Evolutionary conservation across 2,329 filamentous ascomycete species (phyloP).

Genomic region (Rhynchosporium agropyri): DNA sequence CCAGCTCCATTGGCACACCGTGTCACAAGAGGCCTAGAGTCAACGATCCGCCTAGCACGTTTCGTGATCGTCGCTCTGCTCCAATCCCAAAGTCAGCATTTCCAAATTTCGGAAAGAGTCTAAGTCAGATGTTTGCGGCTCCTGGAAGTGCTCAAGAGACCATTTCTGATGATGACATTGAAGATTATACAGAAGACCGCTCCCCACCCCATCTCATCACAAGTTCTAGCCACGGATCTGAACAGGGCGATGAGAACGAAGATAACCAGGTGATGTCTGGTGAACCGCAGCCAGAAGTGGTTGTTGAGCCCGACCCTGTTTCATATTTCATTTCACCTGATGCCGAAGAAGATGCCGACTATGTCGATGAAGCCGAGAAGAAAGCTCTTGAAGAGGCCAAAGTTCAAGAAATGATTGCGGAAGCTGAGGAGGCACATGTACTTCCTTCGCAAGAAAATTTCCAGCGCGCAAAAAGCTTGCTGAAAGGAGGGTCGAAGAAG

Average conservation of each 20-base stretch:
- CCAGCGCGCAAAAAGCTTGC: constrained; percentile 42
- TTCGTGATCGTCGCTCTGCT: constrained; percentile 10
- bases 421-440: constrained; percentile 36
- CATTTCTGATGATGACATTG: constrained; percentile 22
- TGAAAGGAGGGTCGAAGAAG: constrained; percentile 57
- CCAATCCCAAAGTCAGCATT: constrained; percentile 12
- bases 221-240: background rate
- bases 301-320: constrained; percentile 12
- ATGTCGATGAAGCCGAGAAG: constrained; percentile 40
- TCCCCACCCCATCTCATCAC: constrained; percentile 6
- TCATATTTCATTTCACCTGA: constrained; percentile 10
- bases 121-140: constrained; percentile 41
- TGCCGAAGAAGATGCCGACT: constrained; percentile 33
- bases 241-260: constrained; percentile 14
- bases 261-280: background rate
- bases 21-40: constrained; percentile 33
- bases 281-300: background rate
- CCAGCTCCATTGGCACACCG: constrained; percentile 39
- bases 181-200: constrained; percentile 23
- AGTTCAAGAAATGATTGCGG: constrained; percentile 41
- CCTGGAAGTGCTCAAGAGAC: constrained; percentile 29
- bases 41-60: constrained; percentile 20
- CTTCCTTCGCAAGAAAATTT: constrained; percentile 37
- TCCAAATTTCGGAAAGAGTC: constrained; percentile 39
- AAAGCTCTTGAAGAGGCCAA: constrained; percentile 41